Conservation (phyloP, 257 asterid species). For the Solanum sitiens region DNA sequence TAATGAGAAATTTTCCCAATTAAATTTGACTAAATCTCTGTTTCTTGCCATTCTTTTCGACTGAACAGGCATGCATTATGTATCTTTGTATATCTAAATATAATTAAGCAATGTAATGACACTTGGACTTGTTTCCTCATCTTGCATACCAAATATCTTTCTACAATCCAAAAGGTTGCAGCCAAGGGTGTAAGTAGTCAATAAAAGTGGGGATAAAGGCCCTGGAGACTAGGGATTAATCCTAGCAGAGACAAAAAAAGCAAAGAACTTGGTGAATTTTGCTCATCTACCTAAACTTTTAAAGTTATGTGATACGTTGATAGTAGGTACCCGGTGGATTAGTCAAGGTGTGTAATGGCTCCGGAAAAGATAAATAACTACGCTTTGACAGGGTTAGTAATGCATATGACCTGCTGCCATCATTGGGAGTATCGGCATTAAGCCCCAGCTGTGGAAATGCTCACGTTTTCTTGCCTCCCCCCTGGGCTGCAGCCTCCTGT, state of each 20-base stretch:
- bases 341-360: neutral
- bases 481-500: neutral
- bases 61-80: neutral
- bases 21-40: neutral
- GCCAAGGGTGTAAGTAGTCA: neutral
- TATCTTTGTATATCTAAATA: neutral
- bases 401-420: neutral
- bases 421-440: neutral
- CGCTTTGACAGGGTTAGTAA: neutral
- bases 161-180: neutral
- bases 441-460: neutral
- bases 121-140: neutral
- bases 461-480: neutral
- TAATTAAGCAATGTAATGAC: neutral
- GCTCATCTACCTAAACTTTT: neutral
- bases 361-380: neutral
- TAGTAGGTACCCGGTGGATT: neutral
- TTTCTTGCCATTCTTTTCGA: neutral
- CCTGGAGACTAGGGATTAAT: neutral
- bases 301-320: neutral
- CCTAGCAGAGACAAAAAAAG: neutral
- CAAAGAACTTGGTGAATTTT: neutral
- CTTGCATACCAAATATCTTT: neutral
- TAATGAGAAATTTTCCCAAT: constrained; percentile 3
- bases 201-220: neutral